Evolutionary conservation across 257 asterid genomes (phyloP).

Genomic region (Anisodus tanguticus): DNA sequence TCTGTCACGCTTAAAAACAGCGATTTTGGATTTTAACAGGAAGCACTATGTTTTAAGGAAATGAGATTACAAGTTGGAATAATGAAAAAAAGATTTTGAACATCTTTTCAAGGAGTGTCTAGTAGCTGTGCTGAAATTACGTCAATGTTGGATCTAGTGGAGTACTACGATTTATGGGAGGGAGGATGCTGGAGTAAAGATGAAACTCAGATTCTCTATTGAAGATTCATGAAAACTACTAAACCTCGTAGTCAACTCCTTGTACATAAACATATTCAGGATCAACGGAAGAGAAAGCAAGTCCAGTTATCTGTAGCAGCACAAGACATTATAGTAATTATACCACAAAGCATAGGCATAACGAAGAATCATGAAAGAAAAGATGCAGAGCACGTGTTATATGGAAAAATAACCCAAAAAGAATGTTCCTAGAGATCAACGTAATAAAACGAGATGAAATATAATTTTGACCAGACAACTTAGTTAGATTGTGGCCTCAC

Average conservation of each 20-base stretch:
- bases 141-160: not conserved
- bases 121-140: not conserved
- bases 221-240: slow-evolving; percentile 6
- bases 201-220: slow-evolving; percentile 27
- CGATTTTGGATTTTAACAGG: not conserved
- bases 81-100: not conserved
- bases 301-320: slow-evolving; percentile 84
- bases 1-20: not conserved
- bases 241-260: slow-evolving; percentile 95
- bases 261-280: slow-evolving; percentile 76
- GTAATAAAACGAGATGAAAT: not conserved
- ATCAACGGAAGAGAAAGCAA: slow-evolving; percentile 76
- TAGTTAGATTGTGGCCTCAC: not conserved
- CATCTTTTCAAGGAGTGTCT: not conserved
- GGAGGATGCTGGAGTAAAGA: not conserved
- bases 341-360: slow-evolving; percentile 3
- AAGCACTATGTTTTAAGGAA: not conserved
- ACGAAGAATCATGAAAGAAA: not conserved
- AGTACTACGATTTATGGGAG: not conserved
- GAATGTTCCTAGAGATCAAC: not conserved
- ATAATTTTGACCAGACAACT: slow-evolving; percentile 5
- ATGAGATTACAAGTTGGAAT: slow-evolving; percentile 10
- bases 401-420: not conserved
- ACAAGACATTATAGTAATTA: not conserved
- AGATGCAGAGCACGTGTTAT: not conserved